phyloP scores from a whole-genome alignment of 768 basidiomycete genomes.

The Trametes sanguinea region DNA sequence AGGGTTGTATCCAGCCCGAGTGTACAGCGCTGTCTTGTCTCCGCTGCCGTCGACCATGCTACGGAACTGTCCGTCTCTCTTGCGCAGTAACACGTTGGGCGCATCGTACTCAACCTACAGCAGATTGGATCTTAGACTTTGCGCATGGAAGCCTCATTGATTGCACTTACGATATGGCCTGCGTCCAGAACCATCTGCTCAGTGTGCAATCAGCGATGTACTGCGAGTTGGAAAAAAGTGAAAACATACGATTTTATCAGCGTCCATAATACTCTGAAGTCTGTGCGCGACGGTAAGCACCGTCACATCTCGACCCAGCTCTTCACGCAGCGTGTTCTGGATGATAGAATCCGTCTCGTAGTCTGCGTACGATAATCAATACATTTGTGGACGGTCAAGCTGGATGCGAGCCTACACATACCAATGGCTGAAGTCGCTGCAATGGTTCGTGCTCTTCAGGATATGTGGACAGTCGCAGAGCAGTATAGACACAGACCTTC shows the following conservation, averaged over 20 bases:
- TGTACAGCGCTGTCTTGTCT: constrained; percentile 49
- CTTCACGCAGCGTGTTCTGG: constrained; percentile 54
- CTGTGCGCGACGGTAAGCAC: constrained; percentile 63
- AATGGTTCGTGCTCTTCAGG: not conserved
- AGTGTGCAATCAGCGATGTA: not conserved
- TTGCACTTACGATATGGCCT: constrained; percentile 38
- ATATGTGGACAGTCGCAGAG: no score
- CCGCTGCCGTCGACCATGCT: constrained; percentile 58
- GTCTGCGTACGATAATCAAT: constrained; percentile 36
- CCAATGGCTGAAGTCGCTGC: constrained; percentile 50
- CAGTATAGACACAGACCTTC: constrained; percentile 41
- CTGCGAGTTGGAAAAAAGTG: constrained; percentile 10
- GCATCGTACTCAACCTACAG: constrained; percentile 49
- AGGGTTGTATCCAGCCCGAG: constrained; percentile 33
- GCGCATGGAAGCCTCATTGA: not conserved
- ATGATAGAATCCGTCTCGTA: constrained; percentile 59
- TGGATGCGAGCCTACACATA: constrained; percentile 6
- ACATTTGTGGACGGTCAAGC: no score
- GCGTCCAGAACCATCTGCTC: constrained; percentile 47
- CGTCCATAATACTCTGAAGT: constrained; percentile 59
- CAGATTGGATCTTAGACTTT: no score
- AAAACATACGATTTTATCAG: constrained; percentile 53
- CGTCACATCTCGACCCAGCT: constrained; percentile 45
- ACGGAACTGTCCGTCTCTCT: constrained; percentile 49
- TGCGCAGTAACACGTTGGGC: constrained; percentile 50